Base-by-base conservation (phyloP, 441 rosid species). In the Euphorbia corollata region DNA sequence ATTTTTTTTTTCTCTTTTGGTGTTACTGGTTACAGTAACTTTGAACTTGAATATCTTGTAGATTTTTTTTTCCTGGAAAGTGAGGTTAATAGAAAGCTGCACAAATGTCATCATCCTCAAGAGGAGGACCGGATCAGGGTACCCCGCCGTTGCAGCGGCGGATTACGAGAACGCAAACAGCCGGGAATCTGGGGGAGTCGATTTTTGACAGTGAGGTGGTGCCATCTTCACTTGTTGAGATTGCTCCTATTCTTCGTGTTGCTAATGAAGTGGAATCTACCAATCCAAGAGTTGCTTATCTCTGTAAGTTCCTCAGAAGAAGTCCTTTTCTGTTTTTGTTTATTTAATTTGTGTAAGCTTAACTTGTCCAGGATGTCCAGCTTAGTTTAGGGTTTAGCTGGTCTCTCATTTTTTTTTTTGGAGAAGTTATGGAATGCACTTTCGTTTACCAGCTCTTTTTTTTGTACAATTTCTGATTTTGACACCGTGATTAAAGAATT, bases 191-290 rank as follows among this genome's bases (percentile, higher is more conserved):
- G 0, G 98, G 99, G 41, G 99, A 92, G 77, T 47, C 83, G 8
- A 80, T 87, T 63, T 90, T 95, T 72, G 95, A 95, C 64, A 95
- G 99, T 78, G 99, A 95, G 81, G 88, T 92, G 20, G 98, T 95
- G 68, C 99, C 99, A 1, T 95, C 99, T 19, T 87, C 98, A 4
- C 90, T 95, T 54, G 80, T 84, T 63, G 94, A 90, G 81, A 91
- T 95, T 68, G 99, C 99, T 0, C 99, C 97, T 9, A 95, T 95
- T 85, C 98, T 95, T 68, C 99, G 99, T 74, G 99, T 95, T 76
- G 99, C 99, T 65, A 95, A 95, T 86, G 99, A 95, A 74, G 96
- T 91, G 39, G 99, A 95, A 85, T 68, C 82, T 50, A 88, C 84
- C 68, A 91, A 94, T 76, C 86, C 97, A 27, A 87, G 99, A 75